A percentile compares a stretch with the other conserved stretches of the same genome.
These are phyloP conservation scores for Alternaria gaisen DNA, from an alignment of 2,329 filamentous ascomycete genomes.

Conservation along the genomic window DNA sequence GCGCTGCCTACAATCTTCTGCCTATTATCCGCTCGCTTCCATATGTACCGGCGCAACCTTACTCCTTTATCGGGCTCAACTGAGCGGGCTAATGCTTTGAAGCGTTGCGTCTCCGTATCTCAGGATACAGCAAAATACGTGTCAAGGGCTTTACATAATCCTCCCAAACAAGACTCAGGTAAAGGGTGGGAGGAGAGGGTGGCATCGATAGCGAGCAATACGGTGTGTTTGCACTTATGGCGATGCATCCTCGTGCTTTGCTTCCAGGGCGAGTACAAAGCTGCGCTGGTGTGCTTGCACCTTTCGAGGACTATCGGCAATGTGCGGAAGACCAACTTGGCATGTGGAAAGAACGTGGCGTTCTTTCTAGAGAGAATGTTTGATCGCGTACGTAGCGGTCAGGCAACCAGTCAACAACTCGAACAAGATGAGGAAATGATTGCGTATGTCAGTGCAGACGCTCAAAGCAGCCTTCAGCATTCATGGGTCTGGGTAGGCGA, in stretches of 20 bases:
- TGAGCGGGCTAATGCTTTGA: slow-evolving; percentile 74
- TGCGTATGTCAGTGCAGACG: slow-evolving; percentile 84
- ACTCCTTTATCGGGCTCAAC: slow-evolving; percentile 73
- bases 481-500: slow-evolving; percentile 79
- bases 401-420: slow-evolving; percentile 51
- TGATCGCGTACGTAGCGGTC: slow-evolving; percentile 60
- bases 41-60: slow-evolving; percentile 89
- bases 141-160: slow-evolving; percentile 67
- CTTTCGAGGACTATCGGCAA: slow-evolving; percentile 75
- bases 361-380: slow-evolving; percentile 80
- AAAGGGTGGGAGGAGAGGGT: slow-evolving; percentile 64
- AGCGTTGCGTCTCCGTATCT: slow-evolving; percentile 77
- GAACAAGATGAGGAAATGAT: slow-evolving; percentile 86
- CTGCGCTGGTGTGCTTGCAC: slow-evolving; percentile 76
- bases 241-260: slow-evolving; percentile 83
- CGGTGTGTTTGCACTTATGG: slow-evolving; percentile 86
- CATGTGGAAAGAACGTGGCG: slow-evolving; percentile 81
- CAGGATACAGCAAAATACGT: slow-evolving; percentile 82
- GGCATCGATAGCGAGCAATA: slow-evolving; percentile 73
- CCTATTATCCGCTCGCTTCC: slow-evolving; percentile 82
- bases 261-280: slow-evolving; percentile 75
- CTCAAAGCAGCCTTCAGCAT: slow-evolving; percentile 79
- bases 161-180: slow-evolving; percentile 38
- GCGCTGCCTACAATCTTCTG: slow-evolving; percentile 79
- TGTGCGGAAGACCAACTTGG: slow-evolving; percentile 74